Conservation (phyloP, 495 filamentous ascomycete species). For the Paragyromitra xinjiangensis region DNA sequence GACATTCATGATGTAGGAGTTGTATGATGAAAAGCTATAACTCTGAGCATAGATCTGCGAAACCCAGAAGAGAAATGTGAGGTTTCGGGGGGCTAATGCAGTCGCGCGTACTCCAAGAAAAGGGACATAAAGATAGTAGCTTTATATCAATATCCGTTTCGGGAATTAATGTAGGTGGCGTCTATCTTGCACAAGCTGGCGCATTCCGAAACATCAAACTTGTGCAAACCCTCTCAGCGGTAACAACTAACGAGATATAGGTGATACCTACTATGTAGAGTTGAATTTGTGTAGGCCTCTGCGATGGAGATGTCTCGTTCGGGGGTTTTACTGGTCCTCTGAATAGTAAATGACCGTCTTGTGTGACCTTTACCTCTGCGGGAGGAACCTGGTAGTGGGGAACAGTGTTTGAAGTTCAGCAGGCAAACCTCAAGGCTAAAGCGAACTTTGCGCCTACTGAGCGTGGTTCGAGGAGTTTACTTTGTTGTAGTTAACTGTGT, state of each 20-base stretch:
- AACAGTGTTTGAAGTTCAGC: no score
- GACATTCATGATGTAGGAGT: slow-evolving; percentile 2
- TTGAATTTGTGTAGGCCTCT: not conserved
- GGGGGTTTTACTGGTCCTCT: not conserved
- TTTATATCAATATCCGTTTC: slow-evolving; percentile 10
- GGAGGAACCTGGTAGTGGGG: no score
- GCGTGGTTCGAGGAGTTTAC: no score
- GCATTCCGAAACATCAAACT: not conserved
- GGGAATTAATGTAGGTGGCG: not conserved
- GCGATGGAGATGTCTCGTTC: not conserved
- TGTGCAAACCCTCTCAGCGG: not conserved
- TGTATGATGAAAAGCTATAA: not conserved
- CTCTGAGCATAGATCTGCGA: not conserved
- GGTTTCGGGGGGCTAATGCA: not conserved
- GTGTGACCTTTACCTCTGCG: no score
- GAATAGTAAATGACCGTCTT: not conserved
- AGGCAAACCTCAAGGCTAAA: no score
- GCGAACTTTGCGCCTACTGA: no score
- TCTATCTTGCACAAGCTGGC: not conserved
- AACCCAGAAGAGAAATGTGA: not conserved
- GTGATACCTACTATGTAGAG: not conserved
- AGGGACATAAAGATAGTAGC: slow-evolving; percentile 10
- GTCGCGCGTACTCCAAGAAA: not conserved
- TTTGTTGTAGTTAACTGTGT: no score
- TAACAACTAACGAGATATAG: not conserved